Evolutionary conservation across 2,329 filamentous ascomycete genomes (phyloP).

Genomic region (Beauveria scarabaeidicola): DNA sequence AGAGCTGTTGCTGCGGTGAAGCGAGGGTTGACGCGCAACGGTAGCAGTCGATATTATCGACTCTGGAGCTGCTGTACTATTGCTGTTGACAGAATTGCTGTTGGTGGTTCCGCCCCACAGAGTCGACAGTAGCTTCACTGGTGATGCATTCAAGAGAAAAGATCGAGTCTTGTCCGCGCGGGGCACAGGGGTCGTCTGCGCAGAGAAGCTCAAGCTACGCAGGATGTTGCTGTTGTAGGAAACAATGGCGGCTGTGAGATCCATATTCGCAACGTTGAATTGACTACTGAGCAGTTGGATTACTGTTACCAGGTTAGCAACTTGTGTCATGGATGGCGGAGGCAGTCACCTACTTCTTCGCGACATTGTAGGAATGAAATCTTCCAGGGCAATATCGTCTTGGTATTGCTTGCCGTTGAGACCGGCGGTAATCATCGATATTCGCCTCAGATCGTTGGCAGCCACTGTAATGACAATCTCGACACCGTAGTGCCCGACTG

Average conservation of each 20-base stretch:
- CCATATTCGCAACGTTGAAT: conserved; percentile 56
- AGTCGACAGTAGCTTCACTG: conserved; percentile 82
- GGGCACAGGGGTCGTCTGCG: conserved; percentile 25
- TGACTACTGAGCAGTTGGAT: conserved; percentile 64
- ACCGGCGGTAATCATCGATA: conserved; percentile 48
- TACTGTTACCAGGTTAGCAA: conserved; percentile 42
- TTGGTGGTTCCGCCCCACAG: conserved; percentile 58
- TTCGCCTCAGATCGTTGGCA: conserved; percentile 41
- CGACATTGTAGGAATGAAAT: conserved; percentile 67
- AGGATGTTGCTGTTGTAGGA: conserved; percentile 72
- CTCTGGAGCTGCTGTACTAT: conserved; percentile 27
- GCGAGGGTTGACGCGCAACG: conserved; percentile 36
- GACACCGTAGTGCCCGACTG: conserved; percentile 59
- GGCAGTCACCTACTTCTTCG: conserved; percentile 51
- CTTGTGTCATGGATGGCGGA: neutral
- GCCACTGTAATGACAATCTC: conserved; percentile 61
- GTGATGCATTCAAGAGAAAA: conserved; percentile 67
- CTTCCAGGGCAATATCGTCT: conserved; percentile 63
- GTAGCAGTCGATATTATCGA: conserved; percentile 15
- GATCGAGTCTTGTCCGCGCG: conserved; percentile 57
- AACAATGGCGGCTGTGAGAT: conserved; percentile 59
- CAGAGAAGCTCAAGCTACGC: conserved; percentile 55
- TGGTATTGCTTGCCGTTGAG: conserved; percentile 62
- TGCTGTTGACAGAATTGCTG: conserved; percentile 46
- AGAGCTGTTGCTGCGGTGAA: conserved; percentile 37